phyloP scores from a whole-genome alignment of 2,329 filamentous ascomycete genomes.

The Colletotrichum liriopes region DNA sequence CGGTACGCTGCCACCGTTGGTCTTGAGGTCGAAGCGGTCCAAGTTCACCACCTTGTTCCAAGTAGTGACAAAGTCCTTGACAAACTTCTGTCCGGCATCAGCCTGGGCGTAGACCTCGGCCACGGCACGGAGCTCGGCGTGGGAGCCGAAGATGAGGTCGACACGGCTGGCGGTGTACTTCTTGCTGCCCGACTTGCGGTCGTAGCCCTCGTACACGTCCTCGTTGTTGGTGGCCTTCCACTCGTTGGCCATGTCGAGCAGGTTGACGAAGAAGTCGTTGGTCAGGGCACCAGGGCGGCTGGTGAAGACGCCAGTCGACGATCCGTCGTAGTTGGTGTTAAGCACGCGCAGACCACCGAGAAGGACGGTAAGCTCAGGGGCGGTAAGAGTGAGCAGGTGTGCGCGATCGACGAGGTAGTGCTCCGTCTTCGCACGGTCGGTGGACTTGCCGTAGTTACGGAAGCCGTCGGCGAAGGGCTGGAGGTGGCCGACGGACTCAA shows the following conservation, averaged over 20 bases:
- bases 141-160: constrained; percentile 81
- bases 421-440: constrained; percentile 74
- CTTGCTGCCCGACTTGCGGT: constrained; percentile 75
- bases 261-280: constrained; percentile 88
- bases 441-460: constrained; percentile 82
- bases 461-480: constrained; percentile 82
- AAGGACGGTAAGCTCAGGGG: constrained; percentile 80
- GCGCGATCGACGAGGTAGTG: constrained; percentile 81
- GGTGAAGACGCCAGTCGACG: constrained; percentile 78
- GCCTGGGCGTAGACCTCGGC: constrained; percentile 78
- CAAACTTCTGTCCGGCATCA: constrained; percentile 75
- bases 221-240: constrained; percentile 72
- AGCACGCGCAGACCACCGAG: constrained; percentile 81
- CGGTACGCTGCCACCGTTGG: constrained; percentile 10
- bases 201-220: constrained; percentile 75
- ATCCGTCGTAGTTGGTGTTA: constrained; percentile 80
- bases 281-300: constrained; percentile 77
- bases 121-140: constrained; percentile 80
- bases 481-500: constrained; percentile 75
- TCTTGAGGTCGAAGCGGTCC: constrained; percentile 76
- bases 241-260: constrained; percentile 76
- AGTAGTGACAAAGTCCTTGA: constrained; percentile 78
- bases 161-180: constrained; percentile 80
- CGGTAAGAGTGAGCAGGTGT: constrained; percentile 78
- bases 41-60: constrained; percentile 84